Evolutionary conservation across 1,284 basidiomycete genomes (phyloP), one percentile per base, ranked within the genome.

Genomic region (Malassezia nana): DNA sequence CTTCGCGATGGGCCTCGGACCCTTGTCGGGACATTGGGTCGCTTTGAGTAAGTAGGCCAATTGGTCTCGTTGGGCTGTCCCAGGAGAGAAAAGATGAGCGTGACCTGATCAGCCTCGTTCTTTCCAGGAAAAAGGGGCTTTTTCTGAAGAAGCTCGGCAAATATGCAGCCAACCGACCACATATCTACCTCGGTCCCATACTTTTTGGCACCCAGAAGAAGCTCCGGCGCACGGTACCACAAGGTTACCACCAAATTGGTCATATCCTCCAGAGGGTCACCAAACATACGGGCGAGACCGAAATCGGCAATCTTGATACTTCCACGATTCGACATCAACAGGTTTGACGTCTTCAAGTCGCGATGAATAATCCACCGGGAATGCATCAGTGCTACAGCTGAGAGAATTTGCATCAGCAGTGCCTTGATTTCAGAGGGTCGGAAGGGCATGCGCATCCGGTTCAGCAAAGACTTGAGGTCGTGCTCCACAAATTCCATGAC

Each of bases 401-500:
- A 89, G n/a, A 98, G 77, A 5, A 99, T 78, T 75, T 99, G 94
- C 20, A 85, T 76, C 83, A 96, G 83, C 48, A 99, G 78, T 0
- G 91, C 96, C 79, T 99, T 99, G 78, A 96, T 86, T 77, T 99
- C 94, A 31, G 89, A 94, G 74, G 91, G 89, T 25, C 95, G 78
- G 77, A 98, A 99, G 0, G 92, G 89, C 32, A 85, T 82, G 1
- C 89, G 87, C 89, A 95, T 95, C 58, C 87, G 79, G 13, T 49
- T 35, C 50, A 99, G 80, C 46, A 99, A 80, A 1, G 90, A 87
- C 77, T 98, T 98, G 71, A 99, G 83, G 75, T 99, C 92, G 75
- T 99, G 94, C 76, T 98, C 94, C 72, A 98, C 91, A 72, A 99
- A 98, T 69, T 96, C 92, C 90, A 96, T 96, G 28, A 95, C 91